Evolutionary conservation across 805 yeast species (phyloP).

Genomic region (Cyberlindnera amylophila): DNA sequence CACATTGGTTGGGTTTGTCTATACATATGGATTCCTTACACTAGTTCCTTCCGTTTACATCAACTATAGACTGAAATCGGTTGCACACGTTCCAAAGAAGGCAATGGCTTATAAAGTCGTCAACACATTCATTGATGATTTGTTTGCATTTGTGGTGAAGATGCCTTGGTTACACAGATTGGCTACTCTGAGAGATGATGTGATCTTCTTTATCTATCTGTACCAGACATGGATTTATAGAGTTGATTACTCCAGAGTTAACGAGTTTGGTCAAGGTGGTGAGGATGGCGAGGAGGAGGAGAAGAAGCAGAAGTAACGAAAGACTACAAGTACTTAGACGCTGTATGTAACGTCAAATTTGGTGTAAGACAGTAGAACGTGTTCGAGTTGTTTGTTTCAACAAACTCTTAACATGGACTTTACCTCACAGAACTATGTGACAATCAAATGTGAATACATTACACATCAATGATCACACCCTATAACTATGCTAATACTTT

Average conservation of each 20-base stretch:
- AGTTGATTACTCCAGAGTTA: slow-evolving; percentile 35
- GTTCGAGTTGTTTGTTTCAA: no score
- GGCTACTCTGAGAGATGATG: slow-evolving; percentile 39
- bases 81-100: slow-evolving; percentile 38
- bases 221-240: slow-evolving; percentile 39
- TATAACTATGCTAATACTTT: no score
- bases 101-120: slow-evolving; percentile 40
- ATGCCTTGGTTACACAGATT: slow-evolving; percentile 40
- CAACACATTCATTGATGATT: slow-evolving; percentile 38
- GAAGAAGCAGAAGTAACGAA: slow-evolving; percentile 7
- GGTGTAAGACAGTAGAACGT: no score
- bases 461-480: no score
- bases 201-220: slow-evolving; percentile 36
- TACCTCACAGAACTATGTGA: no score
- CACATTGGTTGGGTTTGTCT: slow-evolving; percentile 38
- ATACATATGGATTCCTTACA: slow-evolving; percentile 39
- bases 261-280: slow-evolving; percentile 37
- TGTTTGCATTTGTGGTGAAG: slow-evolving; percentile 39
- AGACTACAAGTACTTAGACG: no score
- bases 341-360: no score
- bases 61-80: slow-evolving; percentile 39
- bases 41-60: slow-evolving; percentile 38
- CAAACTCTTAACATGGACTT: no score
- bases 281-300: slow-evolving; percentile 19
- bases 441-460: no score